Percentiles rank a stretch among this genome's conserved stretches.
Conservation (phyloP, 371 early-diverging fungal species). For the Lichtheimia corymbifera region DNA sequence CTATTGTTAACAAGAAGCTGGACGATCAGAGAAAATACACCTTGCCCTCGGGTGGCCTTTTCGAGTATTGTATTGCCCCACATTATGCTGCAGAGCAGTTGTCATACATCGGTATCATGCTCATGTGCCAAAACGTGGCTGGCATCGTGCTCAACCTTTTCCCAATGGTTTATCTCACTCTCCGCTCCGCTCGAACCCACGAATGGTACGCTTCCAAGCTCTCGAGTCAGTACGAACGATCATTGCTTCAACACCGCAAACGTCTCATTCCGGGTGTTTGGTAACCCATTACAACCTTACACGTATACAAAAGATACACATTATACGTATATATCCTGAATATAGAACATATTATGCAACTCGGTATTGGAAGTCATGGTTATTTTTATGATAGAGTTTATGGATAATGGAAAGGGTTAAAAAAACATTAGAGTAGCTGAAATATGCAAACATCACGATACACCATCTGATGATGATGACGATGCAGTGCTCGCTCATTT, state of each 20-base stretch:
- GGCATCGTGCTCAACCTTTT: constrained; percentile 19
- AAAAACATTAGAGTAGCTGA: too few relatives aligned
- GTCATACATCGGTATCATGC: constrained; percentile 21
- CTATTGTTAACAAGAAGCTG: neutral
- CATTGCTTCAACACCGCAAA: constrained; percentile 12
- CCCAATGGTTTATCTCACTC: constrained; percentile 29
- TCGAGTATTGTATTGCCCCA: constrained; percentile 21
- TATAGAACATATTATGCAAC: too few relatives aligned
- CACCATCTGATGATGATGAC: too few relatives aligned
- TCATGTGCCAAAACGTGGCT: constrained; percentile 27
- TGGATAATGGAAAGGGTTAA: too few relatives aligned
- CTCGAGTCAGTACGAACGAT: constrained; percentile 5
- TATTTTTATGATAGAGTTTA: too few relatives aligned
- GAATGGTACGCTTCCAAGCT: constrained; percentile 24
- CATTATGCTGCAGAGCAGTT: constrained; percentile 30
- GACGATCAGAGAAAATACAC: constrained; percentile 6
- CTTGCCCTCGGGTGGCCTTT: constrained; percentile 27
- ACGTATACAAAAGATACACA: too few relatives aligned
- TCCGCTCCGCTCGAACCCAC: constrained; percentile 21
- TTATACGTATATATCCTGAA: too few relatives aligned
- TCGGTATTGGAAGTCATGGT: too few relatives aligned
- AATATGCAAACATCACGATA: too few relatives aligned
- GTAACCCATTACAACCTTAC: constrained; percentile 11
- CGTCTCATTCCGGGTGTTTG: constrained; percentile 26
- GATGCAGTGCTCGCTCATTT: too few relatives aligned